Evolutionary conservation across 2,329 filamentous ascomycete species (phyloP), one percentile per base, ranked within the genome.

Genomic region (Emergomyces orientalis): DNA sequence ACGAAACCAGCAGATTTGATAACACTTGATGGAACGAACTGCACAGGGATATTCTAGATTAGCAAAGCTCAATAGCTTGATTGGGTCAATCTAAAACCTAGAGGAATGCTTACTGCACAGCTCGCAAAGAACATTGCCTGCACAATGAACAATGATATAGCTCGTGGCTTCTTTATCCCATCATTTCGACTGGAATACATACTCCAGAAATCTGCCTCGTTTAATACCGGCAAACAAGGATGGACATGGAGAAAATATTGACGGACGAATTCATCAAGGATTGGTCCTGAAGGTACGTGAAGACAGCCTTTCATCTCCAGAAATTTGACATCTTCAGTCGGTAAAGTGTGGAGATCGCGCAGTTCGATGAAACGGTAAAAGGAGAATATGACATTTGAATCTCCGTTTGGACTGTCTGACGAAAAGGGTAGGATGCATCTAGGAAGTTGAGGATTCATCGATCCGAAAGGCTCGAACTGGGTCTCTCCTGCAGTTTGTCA

Each of bases 191-290:
- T 61, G 19, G 62, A 56, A 41, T 66, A 66, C 22, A 57, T 13
- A 13, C 64, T 61, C 80, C 80, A 82, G 62, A 81, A 80, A 49
- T 79, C 74, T 0, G 77, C 78, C 67, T 83, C 73, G 37, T 75
- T 68, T 3, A 74, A 37, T 5, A 74, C 63, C 1, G 72, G 73
- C 19, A 72, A 63, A 32, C 65, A 64, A 1, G 71, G 71, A 60
- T 75, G 72, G 4, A 74, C 66, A 19, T 69, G 67, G 30, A 69
- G 65, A 59, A 75, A 74, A 39, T 73, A 75, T 19, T 69, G 66
- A 1, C 77, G 75, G 4, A 82, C 72, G 63, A 83, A 81, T 59
- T 80, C 78, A 60, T 81, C 77, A 0, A 81, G 69, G 1, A 79
- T 71, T 0, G 71, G 63, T 27, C 73, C 71, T 0, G 73, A 76